These are phyloP conservation scores for Mucor sp. DNA, from an alignment of 371 early-diverging fungal species.

Conservation along the genomic window DNA sequence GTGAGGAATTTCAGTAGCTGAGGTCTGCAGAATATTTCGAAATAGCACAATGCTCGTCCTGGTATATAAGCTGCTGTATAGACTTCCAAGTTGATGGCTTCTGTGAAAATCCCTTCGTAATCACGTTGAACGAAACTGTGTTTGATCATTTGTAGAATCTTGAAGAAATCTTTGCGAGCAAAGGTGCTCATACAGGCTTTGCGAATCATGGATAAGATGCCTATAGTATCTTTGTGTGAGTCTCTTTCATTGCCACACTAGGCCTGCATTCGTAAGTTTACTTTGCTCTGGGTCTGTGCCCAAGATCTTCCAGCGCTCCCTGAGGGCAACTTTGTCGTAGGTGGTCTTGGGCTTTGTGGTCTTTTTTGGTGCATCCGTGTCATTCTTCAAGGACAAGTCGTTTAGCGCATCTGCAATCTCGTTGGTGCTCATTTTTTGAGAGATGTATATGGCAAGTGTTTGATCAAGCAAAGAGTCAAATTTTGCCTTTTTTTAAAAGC, in stretches of 20 bases:
- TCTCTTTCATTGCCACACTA: too few species aligned
- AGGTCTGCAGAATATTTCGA: constrained; percentile 66
- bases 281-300: constrained; percentile 62
- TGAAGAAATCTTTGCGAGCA: constrained; percentile 60
- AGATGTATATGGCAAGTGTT: not conserved
- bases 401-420: constrained; percentile 10
- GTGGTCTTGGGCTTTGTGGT: constrained; percentile 6
- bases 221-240: constrained; percentile 21
- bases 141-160: constrained; percentile 75
- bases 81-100: constrained; percentile 69
- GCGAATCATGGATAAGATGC: constrained; percentile 68
- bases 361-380: not conserved
- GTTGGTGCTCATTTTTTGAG: not conserved
- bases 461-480: not conserved
- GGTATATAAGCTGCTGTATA: constrained; percentile 89
- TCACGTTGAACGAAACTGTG: constrained; percentile 79
- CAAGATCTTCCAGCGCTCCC: constrained; percentile 39
- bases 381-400: constrained; percentile 5
- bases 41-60: constrained; percentile 86
- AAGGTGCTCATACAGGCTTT: constrained; percentile 65
- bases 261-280: constrained; percentile 7
- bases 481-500: not conserved
- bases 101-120: constrained; percentile 83
- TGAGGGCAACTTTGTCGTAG: constrained; percentile 38
- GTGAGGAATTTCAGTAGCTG: constrained; percentile 54